Evolutionary conservation across 2,329 filamentous ascomycete genomes (phyloP), one percentile per base, ranked within the genome.

Genomic region (Pseudomassariella vexata): DNA sequence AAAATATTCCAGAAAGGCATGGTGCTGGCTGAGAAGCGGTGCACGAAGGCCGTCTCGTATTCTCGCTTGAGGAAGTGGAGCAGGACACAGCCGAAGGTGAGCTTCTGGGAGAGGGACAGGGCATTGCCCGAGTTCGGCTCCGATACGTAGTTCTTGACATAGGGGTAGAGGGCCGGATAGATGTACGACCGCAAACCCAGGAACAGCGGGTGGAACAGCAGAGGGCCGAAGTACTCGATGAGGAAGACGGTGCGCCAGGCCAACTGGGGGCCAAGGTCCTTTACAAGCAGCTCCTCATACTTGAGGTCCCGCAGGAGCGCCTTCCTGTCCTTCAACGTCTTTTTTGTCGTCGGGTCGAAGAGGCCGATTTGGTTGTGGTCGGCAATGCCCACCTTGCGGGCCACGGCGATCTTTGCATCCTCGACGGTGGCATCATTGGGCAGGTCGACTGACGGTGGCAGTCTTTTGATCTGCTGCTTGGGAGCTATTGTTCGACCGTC

Each of bases 41-140:
- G 92, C 40, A 98, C 76, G 56, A 92, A 95, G 40, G 95, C 55
- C 1, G 92, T 96, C 67, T 98, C 92, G 44, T 86, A 72, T 67
- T 98, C 92, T 53, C 92, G 88, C 74, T 98, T 98, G 56, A 85
- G 45, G 61, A 95, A 98, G 69, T 98, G 92, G 9, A 83, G 60
- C 35, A 79, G 65, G 49, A 95, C 76, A 56, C 95, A 76, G 39
- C 65, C 63, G 55, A 88, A 82, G 30, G 81, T 73, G 31, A 95
- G 68, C 48, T 73, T 76, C 62, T 98, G 92, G 3, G 75, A 69
- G 67, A 64, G 55, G 53, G 73, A 65, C 70, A 92, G 50, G 68
- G 66, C 21, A 63, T 59, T 24, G 63, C 58, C 24, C 26, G 40
- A 10, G 21, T 28, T 40, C 48, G 70, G 52, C 54, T 65, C 51